Evolutionary conservation across 2,329 filamentous ascomycete genomes (phyloP), one percentile per base, ranked within the genome.

Genomic region (Akanthomyces dipterigenus): DNA sequence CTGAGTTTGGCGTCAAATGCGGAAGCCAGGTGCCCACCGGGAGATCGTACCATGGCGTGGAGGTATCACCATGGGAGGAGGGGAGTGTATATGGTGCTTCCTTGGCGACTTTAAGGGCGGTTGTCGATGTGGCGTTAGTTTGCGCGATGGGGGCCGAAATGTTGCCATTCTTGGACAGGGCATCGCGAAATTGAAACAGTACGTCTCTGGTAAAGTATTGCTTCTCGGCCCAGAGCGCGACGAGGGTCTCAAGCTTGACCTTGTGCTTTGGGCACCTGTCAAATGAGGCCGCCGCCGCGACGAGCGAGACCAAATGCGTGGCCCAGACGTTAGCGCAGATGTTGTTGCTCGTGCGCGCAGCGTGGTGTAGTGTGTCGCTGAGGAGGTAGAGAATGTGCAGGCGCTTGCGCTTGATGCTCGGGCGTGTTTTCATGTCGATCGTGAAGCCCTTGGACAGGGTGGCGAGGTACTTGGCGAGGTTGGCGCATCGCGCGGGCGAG

Each of bases 1-100:
- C 86, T 0, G 89, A 91, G 69, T 93, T 88, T 5, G 88, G 89
- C 43, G 89, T 83, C 63, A 96, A 85, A 61, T 89, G 87, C 5
- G 89, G 89, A 51, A 96, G 82, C 79, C 93, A 88, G 65, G 90
- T 93, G 2, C 86, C 88, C 1, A 91, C 91, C 0, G 91, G 91
- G 1, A 96, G 77, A 65, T 96, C 91, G 74, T 92, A 89, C 83
- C 88, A 96, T 0, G 88, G 86, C 4, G 82, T 85, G 0, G 84
- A 82, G 1, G 81, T 75, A 69, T 96, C 90, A 45, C 92, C 92
- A 71, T 96, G 92, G 61, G 82, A 84, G 1, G 88, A 80, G 22
- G 92, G 92, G 72, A 96, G 82, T 31, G 88, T 73, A 68, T 85
- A 93, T 0, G 89, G 88, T 1, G 76, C 76, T 63, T 87, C 79